Evolutionary conservation across 1,284 basidiomycete genomes (phyloP).

Genomic region (Abortiporus biennis): DNA sequence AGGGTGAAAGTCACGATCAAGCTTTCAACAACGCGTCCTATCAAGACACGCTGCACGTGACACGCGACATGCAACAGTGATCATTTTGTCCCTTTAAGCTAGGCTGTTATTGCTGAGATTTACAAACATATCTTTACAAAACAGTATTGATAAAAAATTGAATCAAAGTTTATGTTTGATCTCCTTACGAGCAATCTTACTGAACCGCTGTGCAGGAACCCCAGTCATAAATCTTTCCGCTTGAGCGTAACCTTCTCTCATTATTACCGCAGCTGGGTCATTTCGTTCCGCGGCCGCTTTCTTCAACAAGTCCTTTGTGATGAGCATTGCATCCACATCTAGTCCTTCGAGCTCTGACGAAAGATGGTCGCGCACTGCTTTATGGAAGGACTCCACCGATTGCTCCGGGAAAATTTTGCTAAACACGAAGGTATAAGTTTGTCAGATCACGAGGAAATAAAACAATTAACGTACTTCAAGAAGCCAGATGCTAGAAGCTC

Average conservation of each 20-base stretch:
- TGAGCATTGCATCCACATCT: conserved; percentile 46
- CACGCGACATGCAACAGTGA: too few species aligned
- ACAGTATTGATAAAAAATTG: too few species aligned
- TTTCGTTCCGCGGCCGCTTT: conserved; percentile 57
- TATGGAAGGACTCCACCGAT: conserved; percentile 46
- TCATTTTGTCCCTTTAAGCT: neutral
- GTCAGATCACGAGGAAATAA: conserved; percentile 2
- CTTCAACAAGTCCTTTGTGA: conserved; percentile 48
- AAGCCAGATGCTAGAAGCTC: conserved; percentile 58
- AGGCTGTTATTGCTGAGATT: neutral
- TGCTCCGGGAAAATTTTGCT: conserved; percentile 59
- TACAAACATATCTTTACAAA: neutral
- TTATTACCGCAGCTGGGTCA: conserved; percentile 55
- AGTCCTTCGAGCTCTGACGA: conserved; percentile 48
- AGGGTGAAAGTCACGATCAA: too few species aligned
- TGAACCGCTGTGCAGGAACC: conserved; percentile 46
- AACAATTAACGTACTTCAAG: conserved; percentile 42
- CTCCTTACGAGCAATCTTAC: conserved; percentile 54
- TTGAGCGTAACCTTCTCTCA: conserved; percentile 67
- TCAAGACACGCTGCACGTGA: too few species aligned
- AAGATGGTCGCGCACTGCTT: conserved; percentile 40
- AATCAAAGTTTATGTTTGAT: conserved; percentile 53
- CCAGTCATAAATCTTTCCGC: conserved; percentile 58
- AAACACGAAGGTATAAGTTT: conserved; percentile 8
- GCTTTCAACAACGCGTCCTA: too few species aligned